Percentiles rank a stretch among this genome's conserved stretches.
Conservation (phyloP, 1,284 basidiomycete genomes). For the Agaricales sp. region DNA sequence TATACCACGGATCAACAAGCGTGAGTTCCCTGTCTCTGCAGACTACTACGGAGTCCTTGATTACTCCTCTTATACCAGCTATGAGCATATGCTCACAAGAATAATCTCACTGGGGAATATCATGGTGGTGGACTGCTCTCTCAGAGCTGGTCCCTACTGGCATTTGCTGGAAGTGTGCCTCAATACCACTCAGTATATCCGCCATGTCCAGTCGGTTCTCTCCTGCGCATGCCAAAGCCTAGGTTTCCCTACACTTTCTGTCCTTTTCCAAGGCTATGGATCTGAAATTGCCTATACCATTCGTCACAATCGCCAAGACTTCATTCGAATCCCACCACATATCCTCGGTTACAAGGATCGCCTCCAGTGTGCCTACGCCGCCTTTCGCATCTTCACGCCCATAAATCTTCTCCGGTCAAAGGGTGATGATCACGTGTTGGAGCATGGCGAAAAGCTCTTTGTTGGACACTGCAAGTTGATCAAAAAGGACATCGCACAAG, state of each 20-base stretch:
- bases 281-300: slow-evolving; percentile 68
- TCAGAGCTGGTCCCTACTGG: slow-evolving; percentile 83
- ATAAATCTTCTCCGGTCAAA: slow-evolving; percentile 33
- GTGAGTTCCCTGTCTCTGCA: neutral
- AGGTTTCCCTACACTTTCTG: slow-evolving; percentile 54
- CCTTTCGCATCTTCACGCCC: slow-evolving; percentile 54
- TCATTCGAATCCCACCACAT: slow-evolving; percentile 56
- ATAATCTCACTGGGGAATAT: slow-evolving; percentile 76
- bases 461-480: slow-evolving; percentile 54
- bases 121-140: slow-evolving; percentile 70
- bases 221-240: slow-evolving; percentile 54
- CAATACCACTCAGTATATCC: slow-evolving; percentile 34
- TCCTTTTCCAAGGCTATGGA: slow-evolving; percentile 73
- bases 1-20: neutral
- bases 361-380: slow-evolving; percentile 47
- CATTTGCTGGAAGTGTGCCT: slow-evolving; percentile 71
- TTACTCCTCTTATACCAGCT: slow-evolving; percentile 29
- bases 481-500: slow-evolving; percentile 39
- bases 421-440: slow-evolving; percentile 17
- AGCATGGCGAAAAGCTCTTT: slow-evolving; percentile 36
- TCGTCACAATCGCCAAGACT: slow-evolving; percentile 37
- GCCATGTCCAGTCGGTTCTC: slow-evolving; percentile 60
- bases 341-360: slow-evolving; percentile 64
- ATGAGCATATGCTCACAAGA: slow-evolving; percentile 73
- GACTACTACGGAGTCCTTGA: neutral